These are phyloP conservation scores for Verticillium tricorpus DNA, from an alignment of 2,329 filamentous ascomycete species.

Conservation along the genomic window DNA sequence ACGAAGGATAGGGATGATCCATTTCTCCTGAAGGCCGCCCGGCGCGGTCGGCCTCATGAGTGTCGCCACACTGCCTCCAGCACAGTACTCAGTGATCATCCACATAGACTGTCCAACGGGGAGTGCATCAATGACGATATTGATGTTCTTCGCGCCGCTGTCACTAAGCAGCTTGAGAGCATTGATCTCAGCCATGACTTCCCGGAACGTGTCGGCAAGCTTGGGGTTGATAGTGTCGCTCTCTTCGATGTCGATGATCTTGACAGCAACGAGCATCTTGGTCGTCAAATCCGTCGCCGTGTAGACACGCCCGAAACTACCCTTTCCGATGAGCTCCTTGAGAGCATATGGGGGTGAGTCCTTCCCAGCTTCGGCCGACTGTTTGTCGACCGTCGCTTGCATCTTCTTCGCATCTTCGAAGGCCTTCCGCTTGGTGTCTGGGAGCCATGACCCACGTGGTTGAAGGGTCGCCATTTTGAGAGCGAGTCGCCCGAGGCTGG, in stretches of 20 bases:
- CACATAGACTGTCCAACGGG: conserved; percentile 76
- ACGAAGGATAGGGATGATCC: conserved; percentile 62
- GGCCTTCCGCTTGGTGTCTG: conserved; percentile 52
- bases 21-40: conserved; percentile 64
- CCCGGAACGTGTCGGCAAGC: conserved; percentile 61
- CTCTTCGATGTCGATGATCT: conserved; percentile 82
- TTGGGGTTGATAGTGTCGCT: conserved; percentile 64
- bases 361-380: conserved; percentile 54
- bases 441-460: conserved; percentile 35
- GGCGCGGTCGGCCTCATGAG: conserved; percentile 64
- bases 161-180: conserved; percentile 70
- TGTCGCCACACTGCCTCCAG: conserved; percentile 75
- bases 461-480: conserved; percentile 35
- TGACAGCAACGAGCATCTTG: conserved; percentile 62
- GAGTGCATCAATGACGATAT: conserved; percentile 74
- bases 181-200: conserved; percentile 65
- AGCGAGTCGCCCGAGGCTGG: background rate
- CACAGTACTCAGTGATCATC: conserved; percentile 85
- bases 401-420: conserved; percentile 67
- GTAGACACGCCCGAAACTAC: conserved; percentile 70
- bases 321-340: conserved; percentile 69
- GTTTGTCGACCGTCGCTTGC: conserved; percentile 59
- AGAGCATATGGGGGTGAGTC: conserved; percentile 64
- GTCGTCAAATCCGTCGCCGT: conserved; percentile 49
- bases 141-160: conserved; percentile 73